Conservation (phyloP, 2,329 filamentous ascomycete species). For the Penicillium sp. region DNA sequence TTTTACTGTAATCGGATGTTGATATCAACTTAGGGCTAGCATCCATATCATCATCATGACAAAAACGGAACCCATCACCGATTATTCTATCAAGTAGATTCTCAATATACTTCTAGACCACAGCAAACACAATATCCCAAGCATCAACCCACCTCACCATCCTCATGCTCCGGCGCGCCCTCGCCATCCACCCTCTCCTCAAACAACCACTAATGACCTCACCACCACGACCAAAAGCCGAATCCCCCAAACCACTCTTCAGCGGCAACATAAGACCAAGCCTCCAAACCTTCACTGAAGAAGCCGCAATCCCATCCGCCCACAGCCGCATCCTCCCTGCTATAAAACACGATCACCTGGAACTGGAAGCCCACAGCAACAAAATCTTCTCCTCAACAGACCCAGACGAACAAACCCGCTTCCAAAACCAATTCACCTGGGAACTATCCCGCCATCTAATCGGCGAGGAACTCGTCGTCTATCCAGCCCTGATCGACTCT, state of each 20-base stretch:
- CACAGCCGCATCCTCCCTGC: constrained; percentile 33
- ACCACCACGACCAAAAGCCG: not conserved
- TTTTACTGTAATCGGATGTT: constrained; percentile 42
- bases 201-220: constrained; percentile 1
- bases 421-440: constrained; percentile 54
- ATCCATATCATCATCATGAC: constrained; percentile 17
- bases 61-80: constrained; percentile 9
- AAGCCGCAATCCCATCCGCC: constrained; percentile 2
- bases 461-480: constrained; percentile 54
- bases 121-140: not conserved
- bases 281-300: constrained; percentile 12
- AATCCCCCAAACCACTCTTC: not conserved
- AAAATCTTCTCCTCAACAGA: constrained; percentile 44
- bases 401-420: constrained; percentile 46
- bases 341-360: constrained; percentile 45
- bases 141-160: not conserved
- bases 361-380: constrained; percentile 44
- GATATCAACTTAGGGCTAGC: constrained; percentile 3
- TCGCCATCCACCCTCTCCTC: not conserved
- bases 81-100: not conserved
- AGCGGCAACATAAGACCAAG: constrained; percentile 8
- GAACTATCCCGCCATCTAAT: constrained; percentile 53
- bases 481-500: constrained; percentile 54
- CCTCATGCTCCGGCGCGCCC: not conserved
- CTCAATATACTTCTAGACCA: not conserved